Evolutionary conservation across 78 protist genomes (phyloP).

Genomic region (Cyanophora paradoxa): DNA sequence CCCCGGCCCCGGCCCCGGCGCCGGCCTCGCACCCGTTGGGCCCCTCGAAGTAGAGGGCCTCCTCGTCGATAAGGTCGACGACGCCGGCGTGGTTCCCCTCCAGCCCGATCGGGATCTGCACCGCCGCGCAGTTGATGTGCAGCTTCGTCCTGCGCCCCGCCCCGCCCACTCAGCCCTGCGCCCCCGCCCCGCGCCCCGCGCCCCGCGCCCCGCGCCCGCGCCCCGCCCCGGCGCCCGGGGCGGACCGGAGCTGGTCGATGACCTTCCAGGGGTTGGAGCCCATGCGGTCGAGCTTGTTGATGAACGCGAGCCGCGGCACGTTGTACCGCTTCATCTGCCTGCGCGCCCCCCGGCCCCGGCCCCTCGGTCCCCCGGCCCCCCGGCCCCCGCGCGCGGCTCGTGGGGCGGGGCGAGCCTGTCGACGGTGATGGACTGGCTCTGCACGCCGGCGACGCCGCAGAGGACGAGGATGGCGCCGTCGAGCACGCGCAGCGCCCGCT

Average conservation of each 20-base stretch:
- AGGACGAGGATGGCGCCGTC: conserved; percentile 59
- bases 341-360: too few relatives aligned
- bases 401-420: conserved; percentile 38
- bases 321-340: conserved; percentile 76
- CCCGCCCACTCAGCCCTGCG: too few relatives aligned
- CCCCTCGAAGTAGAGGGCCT: conserved; percentile 62
- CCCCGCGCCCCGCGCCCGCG: too few relatives aligned
- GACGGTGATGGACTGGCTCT: conserved; percentile 83
- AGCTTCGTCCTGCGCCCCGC: conserved; percentile 56
- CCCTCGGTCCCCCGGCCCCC: background rate
- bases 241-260: background rate
- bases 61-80: conserved; percentile 66
- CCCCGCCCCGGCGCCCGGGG: too few relatives aligned
- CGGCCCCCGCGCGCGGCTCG: background rate
- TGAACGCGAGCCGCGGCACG: conserved; percentile 86
- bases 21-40: too few relatives aligned
- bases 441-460: conserved; percentile 91
- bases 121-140: conserved; percentile 70
- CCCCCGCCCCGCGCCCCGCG: too few relatives aligned
- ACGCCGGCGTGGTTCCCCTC: conserved; percentile 65
- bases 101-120: conserved; percentile 60
- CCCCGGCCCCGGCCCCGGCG: too few relatives aligned
- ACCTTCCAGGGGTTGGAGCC: conserved; percentile 32
- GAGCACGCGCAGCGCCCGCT: conserved; percentile 49
- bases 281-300: conserved; percentile 89